Evolutionary conservation across 1,139 yeast genomes (phyloP).

Genomic region (Debaryomycetaceae sp.): DNA sequence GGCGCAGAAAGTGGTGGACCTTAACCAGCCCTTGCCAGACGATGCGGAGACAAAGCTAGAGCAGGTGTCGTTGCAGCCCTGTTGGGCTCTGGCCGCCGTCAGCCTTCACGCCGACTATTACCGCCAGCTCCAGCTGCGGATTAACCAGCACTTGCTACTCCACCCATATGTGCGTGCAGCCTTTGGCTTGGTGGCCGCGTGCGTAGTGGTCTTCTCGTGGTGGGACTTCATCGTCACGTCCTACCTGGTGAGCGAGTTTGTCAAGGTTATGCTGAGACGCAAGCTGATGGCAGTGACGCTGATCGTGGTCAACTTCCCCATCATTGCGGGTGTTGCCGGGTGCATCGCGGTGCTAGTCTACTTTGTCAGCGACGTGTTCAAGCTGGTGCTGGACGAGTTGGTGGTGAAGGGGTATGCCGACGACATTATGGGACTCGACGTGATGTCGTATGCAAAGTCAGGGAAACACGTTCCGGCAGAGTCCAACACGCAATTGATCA

Average conservation of each 20-base stretch:
- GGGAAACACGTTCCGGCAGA: conserved; percentile 19
- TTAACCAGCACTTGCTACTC: conserved; percentile 38
- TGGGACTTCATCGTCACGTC: conserved; percentile 23
- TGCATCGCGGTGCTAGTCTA: conserved; percentile 21
- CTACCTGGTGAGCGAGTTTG: conserved; percentile 27
- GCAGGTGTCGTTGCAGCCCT: conserved; percentile 38
- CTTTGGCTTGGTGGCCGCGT: conserved; percentile 12
- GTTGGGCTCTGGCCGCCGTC: conserved; percentile 46
- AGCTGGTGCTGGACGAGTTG: conserved; percentile 33
- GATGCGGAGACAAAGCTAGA: conserved; percentile 40
- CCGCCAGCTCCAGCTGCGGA: conserved; percentile 42
- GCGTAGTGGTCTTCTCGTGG: conserved; percentile 9
- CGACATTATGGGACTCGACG: conserved; percentile 43
- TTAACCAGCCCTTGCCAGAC: conserved; percentile 43
- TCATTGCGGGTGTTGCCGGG: conserved; percentile 14
- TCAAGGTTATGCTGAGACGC: conserved; percentile 10
- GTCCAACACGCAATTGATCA: conserved; percentile 41
- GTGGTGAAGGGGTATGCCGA: conserved; percentile 20
- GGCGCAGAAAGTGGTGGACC: conserved; percentile 35
- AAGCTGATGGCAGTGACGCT: conserved; percentile 18
- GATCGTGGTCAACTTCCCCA: conserved; percentile 13
- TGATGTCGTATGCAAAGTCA: conserved; percentile 28
- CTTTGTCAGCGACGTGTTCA: conserved; percentile 34
- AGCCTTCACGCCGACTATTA: conserved; percentile 55
- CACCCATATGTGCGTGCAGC: conserved; percentile 32